Conservation (phyloP, 371 early-diverging fungal species). For the Rhizopus sp. region DNA sequence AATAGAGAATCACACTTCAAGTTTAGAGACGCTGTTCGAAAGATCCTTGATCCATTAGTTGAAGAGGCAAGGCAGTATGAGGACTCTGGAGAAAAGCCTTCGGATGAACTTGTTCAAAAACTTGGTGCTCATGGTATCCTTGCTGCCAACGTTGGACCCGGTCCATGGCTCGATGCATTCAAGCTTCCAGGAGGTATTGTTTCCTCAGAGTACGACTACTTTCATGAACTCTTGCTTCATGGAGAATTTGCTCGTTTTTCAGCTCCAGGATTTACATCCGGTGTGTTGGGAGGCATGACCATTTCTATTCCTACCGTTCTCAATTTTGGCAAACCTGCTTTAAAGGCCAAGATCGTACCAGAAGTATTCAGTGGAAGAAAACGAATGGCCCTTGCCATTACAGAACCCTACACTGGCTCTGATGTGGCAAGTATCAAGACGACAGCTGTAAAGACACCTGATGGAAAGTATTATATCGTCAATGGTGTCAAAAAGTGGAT, state of each 20-base stretch:
- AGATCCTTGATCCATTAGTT: slow-evolving; percentile 41
- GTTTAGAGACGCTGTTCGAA: slow-evolving; percentile 42
- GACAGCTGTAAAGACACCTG: slow-evolving; percentile 69
- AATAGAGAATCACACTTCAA: slow-evolving; percentile 53
- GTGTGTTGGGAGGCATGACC: slow-evolving; percentile 38
- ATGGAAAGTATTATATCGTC: slow-evolving; percentile 68
- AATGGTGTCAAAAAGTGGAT: slow-evolving; percentile 85
- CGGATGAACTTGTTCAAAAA: slow-evolving; percentile 48
- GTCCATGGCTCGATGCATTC: slow-evolving; percentile 35
- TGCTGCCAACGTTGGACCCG: slow-evolving; percentile 40
- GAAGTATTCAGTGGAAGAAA: slow-evolving; percentile 72
- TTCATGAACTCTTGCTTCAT: slow-evolving; percentile 72
- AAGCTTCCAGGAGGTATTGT: slow-evolving; percentile 52
- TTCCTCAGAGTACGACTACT: slow-evolving; percentile 67
- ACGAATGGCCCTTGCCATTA: slow-evolving; percentile 72
- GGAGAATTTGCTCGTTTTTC: slow-evolving; percentile 71
- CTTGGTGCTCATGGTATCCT: slow-evolving; percentile 40
- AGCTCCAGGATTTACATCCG: slow-evolving; percentile 37
- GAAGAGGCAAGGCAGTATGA: slow-evolving; percentile 47
- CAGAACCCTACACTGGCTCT: slow-evolving; percentile 74
- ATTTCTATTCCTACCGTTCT: slow-evolving; percentile 61
- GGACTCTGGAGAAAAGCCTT: slow-evolving; percentile 40
- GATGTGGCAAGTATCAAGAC: slow-evolving; percentile 79
- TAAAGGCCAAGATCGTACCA: slow-evolving; percentile 53
- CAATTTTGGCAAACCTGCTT: slow-evolving; percentile 27